A percentile compares a stretch with the other conserved stretches of the same genome.
These are phyloP conservation scores for Glutinoglossum americanum DNA, from an alignment of 495 filamentous ascomycete species.

Conservation along the genomic window DNA sequence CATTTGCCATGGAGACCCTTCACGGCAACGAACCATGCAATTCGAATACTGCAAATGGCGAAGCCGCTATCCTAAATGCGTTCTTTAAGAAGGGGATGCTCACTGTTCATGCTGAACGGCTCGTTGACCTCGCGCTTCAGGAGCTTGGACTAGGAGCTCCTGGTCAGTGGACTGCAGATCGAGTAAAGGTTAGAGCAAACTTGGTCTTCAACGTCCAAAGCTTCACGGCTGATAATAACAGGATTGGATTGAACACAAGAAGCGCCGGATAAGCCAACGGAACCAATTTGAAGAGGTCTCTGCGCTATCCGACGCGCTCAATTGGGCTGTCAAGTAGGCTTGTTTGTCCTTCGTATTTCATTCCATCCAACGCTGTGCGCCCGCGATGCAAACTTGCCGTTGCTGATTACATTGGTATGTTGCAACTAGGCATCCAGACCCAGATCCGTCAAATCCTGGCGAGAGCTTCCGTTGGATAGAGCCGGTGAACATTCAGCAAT, in stretches of 20 bases:
- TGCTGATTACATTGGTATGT: background rate
- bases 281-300: slow-evolving; percentile 1
- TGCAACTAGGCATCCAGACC: background rate
- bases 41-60: background rate
- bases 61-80: background rate
- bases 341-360: background rate
- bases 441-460: background rate
- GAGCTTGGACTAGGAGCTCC: background rate
- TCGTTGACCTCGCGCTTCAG: background rate
- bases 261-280: background rate
- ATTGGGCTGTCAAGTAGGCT: slow-evolving; percentile 2
- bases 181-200: slow-evolving; percentile 1
- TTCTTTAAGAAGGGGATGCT: background rate
- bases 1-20: background rate
- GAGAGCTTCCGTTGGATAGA: background rate
- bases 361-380: background rate
- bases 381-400: background rate
- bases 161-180: background rate
- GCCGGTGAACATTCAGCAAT: background rate
- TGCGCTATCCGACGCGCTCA: slow-evolving; percentile 1
- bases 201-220: background rate
- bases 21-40: background rate
- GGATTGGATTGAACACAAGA: slow-evolving; percentile 1
- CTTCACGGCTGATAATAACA: background rate
- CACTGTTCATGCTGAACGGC: background rate